Evolutionary conservation across 2,329 filamentous ascomycete genomes (phyloP).

Genomic region (Gnomoniopsis smithogilvyi): DNA sequence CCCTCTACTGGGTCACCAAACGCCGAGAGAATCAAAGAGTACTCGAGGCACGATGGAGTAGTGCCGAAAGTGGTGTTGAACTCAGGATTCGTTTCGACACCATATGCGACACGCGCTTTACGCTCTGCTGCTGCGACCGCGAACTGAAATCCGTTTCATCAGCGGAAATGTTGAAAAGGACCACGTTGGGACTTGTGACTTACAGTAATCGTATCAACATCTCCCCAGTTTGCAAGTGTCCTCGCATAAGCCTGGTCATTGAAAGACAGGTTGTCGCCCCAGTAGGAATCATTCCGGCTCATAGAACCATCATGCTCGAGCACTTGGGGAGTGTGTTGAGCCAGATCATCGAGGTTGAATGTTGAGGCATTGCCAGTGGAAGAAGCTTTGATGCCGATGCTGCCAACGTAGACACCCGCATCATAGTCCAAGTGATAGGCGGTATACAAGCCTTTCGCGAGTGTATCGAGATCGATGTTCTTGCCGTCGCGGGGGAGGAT

Average conservation of each 20-base stretch:
- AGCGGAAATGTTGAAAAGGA: neutral
- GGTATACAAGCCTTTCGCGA: neutral
- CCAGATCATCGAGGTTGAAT: slow-evolving; percentile 8
- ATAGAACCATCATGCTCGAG: slow-evolving; percentile 9
- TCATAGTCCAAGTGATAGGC: neutral
- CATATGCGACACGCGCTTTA: neutral
- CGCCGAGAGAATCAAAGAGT: slow-evolving; percentile 7
- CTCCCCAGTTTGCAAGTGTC: slow-evolving; percentile 5
- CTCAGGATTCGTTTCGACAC: slow-evolving; percentile 3
- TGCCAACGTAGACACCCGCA: neutral
- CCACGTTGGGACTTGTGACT: neutral
- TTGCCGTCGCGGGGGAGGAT: slow-evolving; percentile 8
- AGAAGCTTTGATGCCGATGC: slow-evolving; percentile 1
- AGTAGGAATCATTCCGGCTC: slow-evolving; percentile 10
- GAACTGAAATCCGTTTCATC: neutral
- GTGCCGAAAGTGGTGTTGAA: neutral
- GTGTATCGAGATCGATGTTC: neutral
- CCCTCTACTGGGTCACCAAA: slow-evolving; percentile 5
- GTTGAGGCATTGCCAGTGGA: slow-evolving; percentile 7
- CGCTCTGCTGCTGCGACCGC: slow-evolving; percentile 2
- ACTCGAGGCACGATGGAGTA: slow-evolving; percentile 1
- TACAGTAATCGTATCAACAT: slow-evolving; percentile 4
- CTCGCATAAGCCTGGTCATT: slow-evolving; percentile 6
- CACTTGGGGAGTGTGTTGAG: slow-evolving; percentile 3
- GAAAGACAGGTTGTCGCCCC: slow-evolving; percentile 7